Evolutionary conservation across 768 basidiomycete species (phyloP).

Genomic region (Boletellus ananiceps): DNA sequence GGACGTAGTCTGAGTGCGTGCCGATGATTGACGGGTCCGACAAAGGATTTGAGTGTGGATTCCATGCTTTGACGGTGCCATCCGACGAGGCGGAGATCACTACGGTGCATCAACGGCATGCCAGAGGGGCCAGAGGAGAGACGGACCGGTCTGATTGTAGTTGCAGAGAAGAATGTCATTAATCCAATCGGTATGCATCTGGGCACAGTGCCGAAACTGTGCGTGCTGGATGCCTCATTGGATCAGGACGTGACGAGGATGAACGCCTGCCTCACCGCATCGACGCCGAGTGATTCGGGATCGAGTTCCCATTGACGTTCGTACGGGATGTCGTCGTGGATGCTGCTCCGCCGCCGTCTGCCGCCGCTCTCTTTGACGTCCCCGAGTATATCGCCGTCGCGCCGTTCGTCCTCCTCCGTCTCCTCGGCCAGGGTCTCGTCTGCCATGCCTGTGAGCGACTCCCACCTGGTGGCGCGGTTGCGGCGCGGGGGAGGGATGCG

Average conservation of each 20-base stretch:
- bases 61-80: conserved; percentile 92
- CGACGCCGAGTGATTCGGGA: conserved; percentile 42
- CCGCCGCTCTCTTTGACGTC: conserved; percentile 51
- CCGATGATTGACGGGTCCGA: conserved; percentile 67
- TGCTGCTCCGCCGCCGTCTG: conserved; percentile 30
- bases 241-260: conserved; percentile 1
- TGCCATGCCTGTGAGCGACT: conserved; percentile 80
- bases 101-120: conserved; percentile 22
- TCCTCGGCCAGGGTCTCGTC: conserved; percentile 67
- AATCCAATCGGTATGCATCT: conserved; percentile 93
- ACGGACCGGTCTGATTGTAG: conserved; percentile 78
- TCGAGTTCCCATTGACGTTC: conserved; percentile 84
- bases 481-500: conserved; percentile 27
- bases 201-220: conserved; percentile 81
- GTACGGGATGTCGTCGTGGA: conserved; percentile 41
- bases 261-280: conserved; percentile 39
- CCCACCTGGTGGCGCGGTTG: conserved; percentile 51
- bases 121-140: neutral
- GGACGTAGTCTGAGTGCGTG: conserved; percentile 80
- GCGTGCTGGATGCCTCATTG: conserved; percentile 38
- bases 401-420: conserved; percentile 58
- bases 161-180: conserved; percentile 93
- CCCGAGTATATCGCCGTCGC: conserved; percentile 73
- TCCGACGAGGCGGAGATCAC: conserved; percentile 95
- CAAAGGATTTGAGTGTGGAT: conserved; percentile 61